Evolutionary conservation across 441 rosid species (phyloP).

Genomic region (Gossypium trilobum): DNA sequence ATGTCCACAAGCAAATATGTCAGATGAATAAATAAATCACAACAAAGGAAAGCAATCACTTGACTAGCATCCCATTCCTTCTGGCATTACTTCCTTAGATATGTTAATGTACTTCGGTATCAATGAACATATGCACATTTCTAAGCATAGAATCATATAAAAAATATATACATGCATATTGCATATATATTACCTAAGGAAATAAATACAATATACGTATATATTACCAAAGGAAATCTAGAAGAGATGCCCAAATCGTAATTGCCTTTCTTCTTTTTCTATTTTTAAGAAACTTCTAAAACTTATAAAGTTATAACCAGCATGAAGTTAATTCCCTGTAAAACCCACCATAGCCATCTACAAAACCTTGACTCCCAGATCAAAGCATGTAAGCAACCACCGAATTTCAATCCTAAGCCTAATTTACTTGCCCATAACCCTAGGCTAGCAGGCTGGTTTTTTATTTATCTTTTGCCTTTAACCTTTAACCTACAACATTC

Average conservation of each 20-base stretch:
- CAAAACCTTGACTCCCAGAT: neutral
- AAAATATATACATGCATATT: neutral
- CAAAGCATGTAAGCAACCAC: constrained; percentile 5
- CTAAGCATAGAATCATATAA: neutral
- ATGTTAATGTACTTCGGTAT: neutral
- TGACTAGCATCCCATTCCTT: neutral
- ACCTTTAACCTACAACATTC: neutral
- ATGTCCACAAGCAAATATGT: constrained; percentile 25
- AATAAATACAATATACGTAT: neutral
- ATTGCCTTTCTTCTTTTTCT: neutral
- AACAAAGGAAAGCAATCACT: neutral
- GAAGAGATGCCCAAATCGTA: neutral
- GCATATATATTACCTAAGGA: neutral
- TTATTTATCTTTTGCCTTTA: neutral
- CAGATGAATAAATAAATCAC: constrained; percentile 4
- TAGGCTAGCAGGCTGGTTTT: neutral
- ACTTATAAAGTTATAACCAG: neutral
- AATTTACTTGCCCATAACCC: neutral
- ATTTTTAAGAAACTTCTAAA: neutral
- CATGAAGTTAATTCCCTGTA: neutral
- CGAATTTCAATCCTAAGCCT: neutral
- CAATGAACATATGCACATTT: neutral
- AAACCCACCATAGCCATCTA: neutral
- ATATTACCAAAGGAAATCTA: neutral
- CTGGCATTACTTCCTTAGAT: neutral